A percentile compares a stretch with the other conserved stretches of the same genome.
Evolutionary conservation across 495 filamentous ascomycete species (phyloP).

Genomic region (Tuber melanosporum): DNA sequence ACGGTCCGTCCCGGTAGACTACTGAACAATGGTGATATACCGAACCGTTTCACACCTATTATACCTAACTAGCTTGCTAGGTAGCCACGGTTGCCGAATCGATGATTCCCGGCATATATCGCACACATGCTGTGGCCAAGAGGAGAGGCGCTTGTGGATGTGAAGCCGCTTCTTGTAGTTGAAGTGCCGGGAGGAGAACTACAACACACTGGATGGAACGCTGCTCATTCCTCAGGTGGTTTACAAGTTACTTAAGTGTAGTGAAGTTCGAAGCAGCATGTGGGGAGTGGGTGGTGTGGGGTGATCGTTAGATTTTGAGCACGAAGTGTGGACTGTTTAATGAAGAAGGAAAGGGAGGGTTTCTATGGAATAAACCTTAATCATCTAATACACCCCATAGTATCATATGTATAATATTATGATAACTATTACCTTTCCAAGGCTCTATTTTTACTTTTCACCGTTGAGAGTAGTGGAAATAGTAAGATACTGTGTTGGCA

Average conservation of each 20-base stretch:
- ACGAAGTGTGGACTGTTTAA: not conserved
- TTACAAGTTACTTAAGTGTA: not conserved
- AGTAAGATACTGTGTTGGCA: not conserved
- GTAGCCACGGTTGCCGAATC: not conserved
- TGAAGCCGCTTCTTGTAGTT: not conserved
- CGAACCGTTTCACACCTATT: not conserved
- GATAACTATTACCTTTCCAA: not conserved
- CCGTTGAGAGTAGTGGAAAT: not conserved
- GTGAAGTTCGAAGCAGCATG: not conserved
- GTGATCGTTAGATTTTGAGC: not conserved
- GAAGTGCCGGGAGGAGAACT: not conserved
- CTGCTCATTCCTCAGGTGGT: not conserved
- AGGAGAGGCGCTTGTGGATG: not conserved
- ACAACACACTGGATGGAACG: not conserved
- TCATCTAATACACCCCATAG: not conserved
- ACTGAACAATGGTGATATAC: not conserved
- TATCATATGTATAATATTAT: not conserved
- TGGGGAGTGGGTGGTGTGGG: not conserved
- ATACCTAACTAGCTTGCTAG: not conserved
- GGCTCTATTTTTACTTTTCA: not conserved
- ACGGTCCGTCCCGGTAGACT: not conserved
- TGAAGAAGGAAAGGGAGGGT: not conserved
- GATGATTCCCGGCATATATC: not conserved
- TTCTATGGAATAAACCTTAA: not conserved
- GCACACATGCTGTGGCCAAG: not conserved